Conservation (phyloP, 148 eudicot species). For the Rhododendron ovatum region DNA sequence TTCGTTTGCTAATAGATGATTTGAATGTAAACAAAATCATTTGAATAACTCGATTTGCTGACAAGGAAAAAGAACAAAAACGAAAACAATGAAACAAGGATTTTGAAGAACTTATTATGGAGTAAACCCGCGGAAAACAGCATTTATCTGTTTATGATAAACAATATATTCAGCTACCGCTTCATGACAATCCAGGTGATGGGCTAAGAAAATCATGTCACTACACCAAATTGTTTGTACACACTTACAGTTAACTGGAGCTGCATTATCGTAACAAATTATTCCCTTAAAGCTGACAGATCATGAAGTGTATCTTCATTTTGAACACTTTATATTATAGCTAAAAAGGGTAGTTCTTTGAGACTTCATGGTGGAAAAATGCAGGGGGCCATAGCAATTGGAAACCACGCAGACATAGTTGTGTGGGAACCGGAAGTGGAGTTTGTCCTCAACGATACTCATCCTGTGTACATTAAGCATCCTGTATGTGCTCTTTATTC, state of each 20-base stretch:
- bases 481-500: slow-evolving; percentile 48
- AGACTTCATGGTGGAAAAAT: not conserved
- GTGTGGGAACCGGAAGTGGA: slow-evolving; percentile 91
- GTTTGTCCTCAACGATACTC: slow-evolving; percentile 55
- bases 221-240: not conserved
- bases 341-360: not conserved
- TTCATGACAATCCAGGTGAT: not conserved
- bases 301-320: not conserved
- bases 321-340: not conserved
- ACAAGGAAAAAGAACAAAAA: not conserved
- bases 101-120: not conserved
- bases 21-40: not conserved
- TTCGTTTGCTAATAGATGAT: not conserved
- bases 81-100: not conserved
- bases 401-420: slow-evolving; percentile 85
- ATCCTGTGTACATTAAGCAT: slow-evolving; percentile 60
- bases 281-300: not conserved
- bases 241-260: not conserved
- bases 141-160: not conserved
- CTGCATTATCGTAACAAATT: not conserved
- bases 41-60: not conserved
- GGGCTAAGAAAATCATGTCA: not conserved
- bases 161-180: no score
- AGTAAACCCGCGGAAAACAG: not conserved
- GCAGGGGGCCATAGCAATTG: slow-evolving; percentile 83